Base-by-base conservation (phyloP, 2,329 filamentous ascomycete genomes). In the Fusarium sp. region DNA sequence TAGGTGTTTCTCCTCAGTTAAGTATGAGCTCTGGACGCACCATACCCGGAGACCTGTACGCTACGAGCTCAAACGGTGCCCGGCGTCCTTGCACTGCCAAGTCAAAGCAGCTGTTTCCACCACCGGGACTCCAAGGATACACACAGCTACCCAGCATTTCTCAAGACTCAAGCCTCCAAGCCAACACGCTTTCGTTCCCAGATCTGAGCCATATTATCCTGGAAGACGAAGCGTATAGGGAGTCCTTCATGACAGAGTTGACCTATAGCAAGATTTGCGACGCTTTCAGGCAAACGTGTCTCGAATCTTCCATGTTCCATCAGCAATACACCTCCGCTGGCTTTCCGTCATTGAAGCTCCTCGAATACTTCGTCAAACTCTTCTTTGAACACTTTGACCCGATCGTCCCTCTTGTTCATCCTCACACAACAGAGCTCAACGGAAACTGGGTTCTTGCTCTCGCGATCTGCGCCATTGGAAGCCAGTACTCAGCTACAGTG, bases 331-430 rank as follows among this genome's bases (percentile, higher is more conserved):
- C n/a, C 4, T 56, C 59, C 7, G 10, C 37, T 4, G 46, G 73
- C 18, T 81, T 81, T 46, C 80, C 78, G 8, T 61, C 70, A 19
- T 56, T 73, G 6, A 59, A 63, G 10, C 69, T 79, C 4, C 56
- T 81, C 38, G 76, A 80, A 44, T 71, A 77, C n/a, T 81, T 80
- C 41, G 67, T 78, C 29, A 73, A 64, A 10, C 73, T 82, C 1
- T 82, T 78, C 49, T 80, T 81, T 57, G 70, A 78, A 21, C 69
- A 80, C 37, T 81, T 82, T 44, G 73, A 80, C 57, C 72, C 76
- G 2, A 77, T 80, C 10, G 42, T 82, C 10, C 78, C 80, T 4
- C 76, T 82, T 21, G 73, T 80, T 1, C 77, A 82, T 38, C 48
- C 64, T 12, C 64, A 38, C 0, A 18, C 66, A 4, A 54, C 62